Evolutionary conservation across 768 basidiomycete genomes (phyloP).

Genomic region (Xanthoconium stramineum): DNA sequence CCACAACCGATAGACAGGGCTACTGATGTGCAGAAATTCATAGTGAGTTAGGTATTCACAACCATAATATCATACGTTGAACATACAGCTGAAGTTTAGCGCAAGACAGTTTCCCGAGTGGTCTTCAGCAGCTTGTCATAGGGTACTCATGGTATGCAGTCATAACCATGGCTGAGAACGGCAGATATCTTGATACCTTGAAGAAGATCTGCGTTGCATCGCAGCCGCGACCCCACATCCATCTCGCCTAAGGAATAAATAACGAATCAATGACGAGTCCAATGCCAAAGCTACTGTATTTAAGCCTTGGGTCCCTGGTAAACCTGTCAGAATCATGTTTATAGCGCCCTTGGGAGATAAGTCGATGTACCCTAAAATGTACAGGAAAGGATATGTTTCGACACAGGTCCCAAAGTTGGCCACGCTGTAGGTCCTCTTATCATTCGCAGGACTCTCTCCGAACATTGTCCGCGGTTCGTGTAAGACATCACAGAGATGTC

Average conservation of each 20-base stretch:
- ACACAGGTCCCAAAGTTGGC: too few species aligned
- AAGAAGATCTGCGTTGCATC: slow-evolving; percentile 13
- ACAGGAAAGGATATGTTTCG: too few species aligned
- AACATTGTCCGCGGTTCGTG: too few species aligned
- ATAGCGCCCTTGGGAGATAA: too few species aligned
- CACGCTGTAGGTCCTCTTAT: too few species aligned
- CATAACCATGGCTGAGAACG: slow-evolving; percentile 11
- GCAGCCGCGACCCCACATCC: slow-evolving; percentile 20
- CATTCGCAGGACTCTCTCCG: too few species aligned
- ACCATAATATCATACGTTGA: not conserved
- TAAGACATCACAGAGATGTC: too few species aligned
- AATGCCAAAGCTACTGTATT: too few species aligned
- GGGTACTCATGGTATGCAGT: slow-evolving; percentile 10
- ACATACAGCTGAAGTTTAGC: slow-evolving; percentile 7
- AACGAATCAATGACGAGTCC: not conserved
- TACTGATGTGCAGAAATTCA: too few species aligned
- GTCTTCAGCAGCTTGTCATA: not conserved
- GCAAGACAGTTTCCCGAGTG: not conserved
- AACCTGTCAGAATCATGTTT: too few species aligned
- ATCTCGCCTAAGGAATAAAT: slow-evolving; percentile 10
- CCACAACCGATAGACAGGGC: not conserved
- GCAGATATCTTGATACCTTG: slow-evolving; percentile 20
- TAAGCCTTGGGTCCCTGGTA: too few species aligned
- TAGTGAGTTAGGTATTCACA: not conserved
- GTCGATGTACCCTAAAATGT: too few species aligned